Base-by-base conservation (phyloP, 2,329 filamentous ascomycete genomes). In the Diaporthe helianthi region DNA sequence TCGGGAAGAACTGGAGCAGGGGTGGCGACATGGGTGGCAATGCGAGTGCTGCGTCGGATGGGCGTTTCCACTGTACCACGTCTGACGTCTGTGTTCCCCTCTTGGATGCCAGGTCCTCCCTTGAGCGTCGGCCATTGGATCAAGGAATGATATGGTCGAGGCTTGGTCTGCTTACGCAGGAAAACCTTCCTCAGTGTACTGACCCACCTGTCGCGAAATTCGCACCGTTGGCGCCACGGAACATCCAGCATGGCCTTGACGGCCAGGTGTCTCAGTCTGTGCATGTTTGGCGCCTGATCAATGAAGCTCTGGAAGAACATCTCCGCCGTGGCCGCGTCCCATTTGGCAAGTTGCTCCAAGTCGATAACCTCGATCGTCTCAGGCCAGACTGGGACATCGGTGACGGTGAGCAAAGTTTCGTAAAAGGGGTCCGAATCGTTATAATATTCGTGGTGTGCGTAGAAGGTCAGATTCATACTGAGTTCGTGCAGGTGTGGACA, bases 261-360 rank as follows among this genome's bases (percentile, higher is more conserved):
- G 1, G 87, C 85, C 13, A 98, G 81, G 52, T 86, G 84, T 10
- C 93, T 90, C 29, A 98, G 85, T 69, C 89, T 82, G 0, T 85
- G 87, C 26, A 98, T 78, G 3, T 85, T 79, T 1, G 85, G 82
- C 0, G 94, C 93, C 61, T 87, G 89, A 69, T 94, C 86, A 26
- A 95, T 86, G 2, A 98, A 83, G 19, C 93, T 96, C 49, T 87
- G 85, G 73, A 98, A 92, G 74, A 98, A 93, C 69, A 88, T 89
- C 74, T 92, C 89, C 0, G 93, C 93, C 0, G 89, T 88, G 41
- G 86, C 84, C 0, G 87, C 84, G 15, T 86, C 85, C 89, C 92
- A 94, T 73, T 93, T 91, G 44, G 93, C 89, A 71, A 97, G 85
- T 71, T 96, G 90, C 51, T 91, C 86, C 68, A 98, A 84, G 76